These are phyloP conservation scores for Onygenales sp. DNA, from an alignment of 2,329 filamentous ascomycete genomes.

Conservation along the genomic window DNA sequence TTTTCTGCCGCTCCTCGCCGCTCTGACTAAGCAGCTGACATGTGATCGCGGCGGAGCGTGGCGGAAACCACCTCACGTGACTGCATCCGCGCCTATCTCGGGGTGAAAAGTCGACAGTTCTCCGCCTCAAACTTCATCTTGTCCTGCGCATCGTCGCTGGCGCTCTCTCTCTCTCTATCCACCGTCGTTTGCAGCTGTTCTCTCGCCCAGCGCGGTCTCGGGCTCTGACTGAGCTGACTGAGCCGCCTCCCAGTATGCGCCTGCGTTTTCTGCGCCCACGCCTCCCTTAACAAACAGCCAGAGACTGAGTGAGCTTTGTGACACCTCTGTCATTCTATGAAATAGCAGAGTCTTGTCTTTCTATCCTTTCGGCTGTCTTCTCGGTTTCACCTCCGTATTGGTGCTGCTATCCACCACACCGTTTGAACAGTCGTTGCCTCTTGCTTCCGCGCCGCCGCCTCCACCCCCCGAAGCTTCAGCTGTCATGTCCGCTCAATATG, in stretches of 20 bases:
- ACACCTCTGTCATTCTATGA: not conserved
- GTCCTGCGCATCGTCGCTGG: not conserved
- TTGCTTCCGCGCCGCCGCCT: too few species aligned
- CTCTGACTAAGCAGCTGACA: not conserved
- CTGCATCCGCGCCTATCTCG: not conserved
- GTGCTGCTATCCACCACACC: too few species aligned
- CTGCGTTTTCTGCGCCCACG: not conserved
- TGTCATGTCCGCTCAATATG: constrained; percentile 41
- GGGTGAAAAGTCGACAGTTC: not conserved
- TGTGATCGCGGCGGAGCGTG: constrained; percentile 1
- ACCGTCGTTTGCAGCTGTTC: not conserved
- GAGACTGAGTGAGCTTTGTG: not conserved
- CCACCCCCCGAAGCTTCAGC: constrained; percentile 16
- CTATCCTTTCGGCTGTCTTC: not conserved
- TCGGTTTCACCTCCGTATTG: not conserved
- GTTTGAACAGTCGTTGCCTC: not conserved
- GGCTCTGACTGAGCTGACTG: not conserved
- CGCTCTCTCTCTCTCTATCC: not conserved
- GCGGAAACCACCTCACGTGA: not conserved
- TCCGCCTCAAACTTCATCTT: not conserved
- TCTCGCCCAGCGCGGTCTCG: not conserved
- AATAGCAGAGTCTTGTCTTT: not conserved
- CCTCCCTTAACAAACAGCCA: not conserved
- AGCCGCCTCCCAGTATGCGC: not conserved
- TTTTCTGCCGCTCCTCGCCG: constrained; percentile 3